A percentile compares a stretch with the other conserved stretches of the same genome.
Conservation (phyloP, 2,329 filamentous ascomycete genomes). For the Fusarium newnesense region DNA sequence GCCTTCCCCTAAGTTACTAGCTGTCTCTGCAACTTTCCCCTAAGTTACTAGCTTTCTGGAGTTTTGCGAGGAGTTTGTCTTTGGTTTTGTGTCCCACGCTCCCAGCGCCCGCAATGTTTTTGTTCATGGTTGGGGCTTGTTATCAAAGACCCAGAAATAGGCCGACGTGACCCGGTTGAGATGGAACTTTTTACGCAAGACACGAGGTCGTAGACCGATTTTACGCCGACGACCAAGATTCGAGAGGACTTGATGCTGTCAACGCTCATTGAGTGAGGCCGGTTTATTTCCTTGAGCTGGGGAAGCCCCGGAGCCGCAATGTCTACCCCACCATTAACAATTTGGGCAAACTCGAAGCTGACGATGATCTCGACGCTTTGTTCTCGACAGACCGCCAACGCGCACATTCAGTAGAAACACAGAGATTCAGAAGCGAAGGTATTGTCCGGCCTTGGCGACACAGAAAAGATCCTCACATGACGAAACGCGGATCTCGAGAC, state of each 20-base stretch:
- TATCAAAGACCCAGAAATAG: constrained; percentile 10
- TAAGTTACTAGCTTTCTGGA: constrained; percentile 38
- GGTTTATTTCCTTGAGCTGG: constrained; percentile 34
- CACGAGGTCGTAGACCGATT: constrained; percentile 10
- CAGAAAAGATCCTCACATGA: constrained; percentile 10
- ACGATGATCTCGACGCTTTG: neutral
- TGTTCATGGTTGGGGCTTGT: neutral
- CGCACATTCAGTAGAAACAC: rapidly evolving
- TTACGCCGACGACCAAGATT: neutral
- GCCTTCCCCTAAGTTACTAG: constrained; percentile 42
- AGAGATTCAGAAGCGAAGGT: neutral
- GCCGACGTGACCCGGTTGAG: constrained; percentile 8
- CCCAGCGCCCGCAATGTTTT: constrained; percentile 31
- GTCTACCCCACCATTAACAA: constrained; percentile 6
- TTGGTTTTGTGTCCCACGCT: constrained; percentile 5
- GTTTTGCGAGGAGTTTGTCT: neutral
- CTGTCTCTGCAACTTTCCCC: constrained; percentile 37
- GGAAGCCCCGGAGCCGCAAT: constrained; percentile 34
- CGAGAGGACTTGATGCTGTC: neutral
- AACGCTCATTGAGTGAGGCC: neutral
- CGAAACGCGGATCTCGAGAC: constrained; percentile 15
- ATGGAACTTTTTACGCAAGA: constrained; percentile 3
- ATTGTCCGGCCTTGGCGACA: constrained; percentile 9
- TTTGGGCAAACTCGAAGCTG: neutral
- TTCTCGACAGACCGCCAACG: constrained; percentile 9